Evolutionary conservation across 768 basidiomycete species (phyloP), one percentile per base, ranked within the genome.

Genomic region (Amanita muscaria): DNA sequence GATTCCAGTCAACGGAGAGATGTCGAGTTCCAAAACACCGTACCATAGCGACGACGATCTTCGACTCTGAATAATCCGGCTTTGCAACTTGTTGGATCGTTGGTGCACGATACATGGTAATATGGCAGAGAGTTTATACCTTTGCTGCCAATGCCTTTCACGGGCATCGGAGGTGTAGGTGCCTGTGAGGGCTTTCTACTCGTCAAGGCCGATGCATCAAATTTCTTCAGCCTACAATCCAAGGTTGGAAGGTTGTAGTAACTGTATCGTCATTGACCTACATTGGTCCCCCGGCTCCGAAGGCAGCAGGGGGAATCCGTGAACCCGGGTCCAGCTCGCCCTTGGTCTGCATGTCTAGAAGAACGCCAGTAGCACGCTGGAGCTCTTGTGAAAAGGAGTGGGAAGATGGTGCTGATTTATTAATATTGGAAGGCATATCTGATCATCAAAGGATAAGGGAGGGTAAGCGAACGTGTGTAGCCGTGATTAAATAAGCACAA

Each of bases 1-100:
- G 32, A 44, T n/a, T 33, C 23, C 10, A n/a, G 27, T 41, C 29
- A 31, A 21, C 11, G 4, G 19, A 40, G 31, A 15, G 10, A 19
- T 11, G 27, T 15, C 21, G 10, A n/a, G 22, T 11, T 31, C 29
- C 9, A n/a, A 21, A 32, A 23, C 10, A 3, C 47, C 65, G 39
- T 42, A 91, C 94, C 89, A 97, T 97, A 2, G 94, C 94, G 9
- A 98, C 77, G 5, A 99, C 91, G 52, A 99, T 96, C 76, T 98
- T 99, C 29, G 90, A 89, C 59, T 97, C 93, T 3, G 92, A 96
- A 56, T 98, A 98, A 58, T 99, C 96, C 4, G 96, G 96, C 62
- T 94, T 97, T 43, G 88, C 85, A 37, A 94, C 89, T 92, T 52
- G 8, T 11, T 27, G 39, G 6, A 14, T 39, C 5, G 21, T 27